These are phyloP conservation scores for Nemania sp. DNA, from an alignment of 2,329 filamentous ascomycete species.

Conservation along the genomic window DNA sequence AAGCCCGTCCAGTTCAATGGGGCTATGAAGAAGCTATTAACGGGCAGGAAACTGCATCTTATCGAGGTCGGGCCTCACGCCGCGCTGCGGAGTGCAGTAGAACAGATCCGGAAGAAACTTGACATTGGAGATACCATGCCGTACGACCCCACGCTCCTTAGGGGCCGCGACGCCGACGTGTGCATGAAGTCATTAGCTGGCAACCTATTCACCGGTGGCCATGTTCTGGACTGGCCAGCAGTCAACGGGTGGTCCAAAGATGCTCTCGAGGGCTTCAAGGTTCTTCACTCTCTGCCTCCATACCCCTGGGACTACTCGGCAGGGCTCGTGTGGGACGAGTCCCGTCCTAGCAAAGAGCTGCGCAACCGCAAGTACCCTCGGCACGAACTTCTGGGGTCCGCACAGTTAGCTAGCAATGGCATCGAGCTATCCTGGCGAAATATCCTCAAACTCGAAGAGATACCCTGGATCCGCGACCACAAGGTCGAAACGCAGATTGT, in stretches of 20 bases:
- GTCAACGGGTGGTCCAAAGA: not conserved
- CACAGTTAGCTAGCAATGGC: not conserved
- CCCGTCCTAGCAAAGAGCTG: not conserved
- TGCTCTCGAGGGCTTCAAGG: not conserved
- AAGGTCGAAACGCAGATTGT: not conserved
- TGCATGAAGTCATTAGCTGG: not conserved
- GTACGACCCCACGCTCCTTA: not conserved
- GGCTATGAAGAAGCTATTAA: not conserved
- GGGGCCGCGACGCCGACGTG: not conserved
- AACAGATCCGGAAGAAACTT: not conserved
- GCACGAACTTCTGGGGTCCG: not conserved
- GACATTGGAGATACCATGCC: not conserved
- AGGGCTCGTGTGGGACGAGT: not conserved
- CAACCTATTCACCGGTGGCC: not conserved
- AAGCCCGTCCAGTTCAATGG: not conserved
- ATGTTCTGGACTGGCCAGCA: not conserved
- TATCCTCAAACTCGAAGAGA: not conserved
- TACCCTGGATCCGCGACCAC: conserved; percentile 2
- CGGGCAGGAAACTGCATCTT: not conserved
- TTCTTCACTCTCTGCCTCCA: not conserved
- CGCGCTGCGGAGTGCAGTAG: not conserved
- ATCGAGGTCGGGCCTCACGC: conserved; percentile 1
- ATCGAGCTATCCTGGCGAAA: not conserved
- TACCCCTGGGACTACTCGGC: conserved; percentile 3
- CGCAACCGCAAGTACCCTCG: not conserved